Percentiles rank a stretch among this genome's conserved stretches.
Evolutionary conservation across 2,329 filamentous ascomycete species (phyloP).

Genomic region (Alternaria sp.): DNA sequence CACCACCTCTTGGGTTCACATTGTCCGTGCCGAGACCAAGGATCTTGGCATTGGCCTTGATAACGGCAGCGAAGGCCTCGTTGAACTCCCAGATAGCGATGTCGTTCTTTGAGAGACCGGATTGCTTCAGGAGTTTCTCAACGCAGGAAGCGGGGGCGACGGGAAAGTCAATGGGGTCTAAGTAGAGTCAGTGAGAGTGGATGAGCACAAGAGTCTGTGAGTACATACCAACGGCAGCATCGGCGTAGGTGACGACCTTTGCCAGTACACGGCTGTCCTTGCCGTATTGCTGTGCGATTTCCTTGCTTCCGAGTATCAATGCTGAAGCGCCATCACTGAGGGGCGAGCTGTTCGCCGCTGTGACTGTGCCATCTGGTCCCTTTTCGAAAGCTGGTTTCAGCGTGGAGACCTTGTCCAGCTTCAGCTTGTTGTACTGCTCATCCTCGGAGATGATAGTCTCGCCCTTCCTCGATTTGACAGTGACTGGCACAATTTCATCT

Average conservation of each 20-base stretch:
- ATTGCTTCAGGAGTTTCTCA: conserved; percentile 84
- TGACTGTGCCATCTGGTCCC: conserved; percentile 88
- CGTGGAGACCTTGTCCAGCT: conserved; percentile 82
- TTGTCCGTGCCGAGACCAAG: conserved; percentile 79
- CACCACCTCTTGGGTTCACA: conserved; percentile 88
- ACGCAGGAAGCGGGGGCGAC: conserved; percentile 92
- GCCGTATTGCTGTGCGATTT: conserved; percentile 81
- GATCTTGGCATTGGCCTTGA: conserved; percentile 94
- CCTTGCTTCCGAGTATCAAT: conserved; percentile 82
- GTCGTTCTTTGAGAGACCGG: conserved; percentile 89
- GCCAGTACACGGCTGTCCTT: conserved; percentile 82
- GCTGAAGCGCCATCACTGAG: conserved; percentile 96
- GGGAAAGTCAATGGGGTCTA: conserved; percentile 89
- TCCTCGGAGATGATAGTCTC: conserved; percentile 78
- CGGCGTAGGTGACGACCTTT: conserved; percentile 82
- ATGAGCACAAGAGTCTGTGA: background rate
- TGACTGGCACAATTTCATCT: conserved; percentile 90
- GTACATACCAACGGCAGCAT: conserved; percentile 73
- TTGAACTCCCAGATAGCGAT: conserved; percentile 98
- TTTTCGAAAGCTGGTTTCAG: conserved; percentile 93
- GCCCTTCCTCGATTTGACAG: conserved; percentile 83
- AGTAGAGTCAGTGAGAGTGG: conserved; percentile 11
- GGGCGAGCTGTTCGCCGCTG: conserved; percentile 91
- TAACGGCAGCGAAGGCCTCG: conserved; percentile 94
- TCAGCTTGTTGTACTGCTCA: conserved; percentile 88